A percentile compares a stretch with the other conserved stretches of the same genome.
These are phyloP conservation scores for Lasiosphaeris hirsuta DNA, from an alignment of 495 filamentous ascomycete species.

Conservation along the genomic window DNA sequence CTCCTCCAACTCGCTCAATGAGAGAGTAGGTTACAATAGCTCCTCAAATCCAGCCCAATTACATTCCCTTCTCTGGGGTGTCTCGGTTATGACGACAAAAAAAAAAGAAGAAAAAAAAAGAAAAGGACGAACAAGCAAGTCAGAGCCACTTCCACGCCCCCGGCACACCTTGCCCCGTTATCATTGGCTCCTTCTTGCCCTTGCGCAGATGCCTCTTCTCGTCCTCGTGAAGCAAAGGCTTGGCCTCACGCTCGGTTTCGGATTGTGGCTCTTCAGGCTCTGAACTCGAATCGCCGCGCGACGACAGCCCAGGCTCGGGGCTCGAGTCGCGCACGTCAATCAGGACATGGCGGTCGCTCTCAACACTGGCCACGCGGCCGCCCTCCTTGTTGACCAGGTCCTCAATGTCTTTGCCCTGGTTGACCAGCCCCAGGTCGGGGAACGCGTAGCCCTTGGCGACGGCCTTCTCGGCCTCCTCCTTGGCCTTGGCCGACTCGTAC, in stretches of 20 bases:
- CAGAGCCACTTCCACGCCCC: constrained; percentile 21
- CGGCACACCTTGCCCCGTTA: constrained; percentile 12
- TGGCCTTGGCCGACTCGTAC: constrained; percentile 34
- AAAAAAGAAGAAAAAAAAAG: not conserved
- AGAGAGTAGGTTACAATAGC: too few species aligned
- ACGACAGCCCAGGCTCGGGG: constrained; percentile 5
- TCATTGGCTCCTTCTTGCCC: constrained; percentile 5
- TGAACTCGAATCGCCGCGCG: not conserved
- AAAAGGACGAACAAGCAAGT: constrained; percentile 2
- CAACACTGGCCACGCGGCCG: not conserved
- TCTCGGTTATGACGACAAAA: not conserved
- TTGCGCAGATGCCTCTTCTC: not conserved
- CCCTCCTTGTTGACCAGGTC: not conserved
- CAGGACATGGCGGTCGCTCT: constrained; percentile 11
- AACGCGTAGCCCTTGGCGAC: not conserved
- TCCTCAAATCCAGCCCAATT: too few species aligned
- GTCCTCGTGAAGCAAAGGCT: not conserved
- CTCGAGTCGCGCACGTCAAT: constrained; percentile 16
- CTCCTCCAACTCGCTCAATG: too few species aligned
- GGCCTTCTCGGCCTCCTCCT: constrained; percentile 11
- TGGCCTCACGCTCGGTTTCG: not conserved
- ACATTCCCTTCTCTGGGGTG: too few species aligned
- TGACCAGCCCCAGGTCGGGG: constrained; percentile 3
- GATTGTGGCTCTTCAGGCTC: not conserved
- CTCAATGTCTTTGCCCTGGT: not conserved